Evolutionary conservation across 2,329 filamentous ascomycete genomes (phyloP).

Genomic region (Helminthosporium solani): DNA sequence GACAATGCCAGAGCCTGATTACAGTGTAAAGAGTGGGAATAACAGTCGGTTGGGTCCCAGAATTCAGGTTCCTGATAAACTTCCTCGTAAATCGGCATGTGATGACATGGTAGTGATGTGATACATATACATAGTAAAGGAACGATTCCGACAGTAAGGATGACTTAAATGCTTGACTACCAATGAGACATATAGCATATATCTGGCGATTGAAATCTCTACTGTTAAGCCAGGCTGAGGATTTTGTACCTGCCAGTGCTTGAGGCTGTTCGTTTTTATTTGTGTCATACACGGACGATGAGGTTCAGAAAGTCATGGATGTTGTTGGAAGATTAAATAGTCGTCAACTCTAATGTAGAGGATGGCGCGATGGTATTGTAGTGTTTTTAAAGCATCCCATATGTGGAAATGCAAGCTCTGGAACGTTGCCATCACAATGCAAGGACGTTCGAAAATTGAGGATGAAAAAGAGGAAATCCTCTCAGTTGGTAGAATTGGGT

Average conservation of each 20-base stretch:
- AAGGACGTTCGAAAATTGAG: not conserved
- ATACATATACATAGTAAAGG: not conserved
- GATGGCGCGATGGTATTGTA: no score
- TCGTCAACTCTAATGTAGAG: no score
- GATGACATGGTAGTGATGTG: not conserved
- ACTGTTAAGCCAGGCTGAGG: not conserved
- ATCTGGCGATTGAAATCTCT: not conserved
- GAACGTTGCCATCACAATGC: not conserved
- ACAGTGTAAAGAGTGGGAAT: not conserved
- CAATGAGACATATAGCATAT: not conserved
- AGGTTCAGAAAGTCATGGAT: no score
- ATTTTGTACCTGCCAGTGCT: no score
- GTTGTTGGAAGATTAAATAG: no score
- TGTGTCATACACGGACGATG: no score
- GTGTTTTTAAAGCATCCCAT: not conserved
- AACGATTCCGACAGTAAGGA: not conserved
- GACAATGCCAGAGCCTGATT: not conserved
- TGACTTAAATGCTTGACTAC: not conserved
- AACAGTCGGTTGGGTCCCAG: not conserved
- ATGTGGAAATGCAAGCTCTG: not conserved
- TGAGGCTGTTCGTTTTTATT: no score
- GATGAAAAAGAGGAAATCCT: not conserved
- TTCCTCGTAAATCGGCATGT: not conserved
- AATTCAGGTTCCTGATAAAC: not conserved
- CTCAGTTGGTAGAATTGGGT: not conserved